These are phyloP conservation scores for Capillidium heterosporum DNA, from an alignment of 371 early-diverging fungal genomes.

Conservation along the genomic window DNA sequence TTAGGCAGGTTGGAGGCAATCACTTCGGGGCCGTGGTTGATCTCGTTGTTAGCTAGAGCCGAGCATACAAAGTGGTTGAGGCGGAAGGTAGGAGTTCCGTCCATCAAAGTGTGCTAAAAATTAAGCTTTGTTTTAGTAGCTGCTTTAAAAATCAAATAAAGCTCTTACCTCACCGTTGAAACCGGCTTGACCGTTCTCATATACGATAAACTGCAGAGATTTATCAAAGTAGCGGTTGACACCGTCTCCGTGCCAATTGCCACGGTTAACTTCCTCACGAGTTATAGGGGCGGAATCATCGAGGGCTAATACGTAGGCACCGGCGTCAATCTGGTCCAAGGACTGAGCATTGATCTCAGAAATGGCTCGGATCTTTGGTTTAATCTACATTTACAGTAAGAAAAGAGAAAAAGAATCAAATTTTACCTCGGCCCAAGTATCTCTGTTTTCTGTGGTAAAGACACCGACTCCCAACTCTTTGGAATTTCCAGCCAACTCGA, in stretches of 20 bases:
- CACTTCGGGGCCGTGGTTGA: conserved; percentile 33
- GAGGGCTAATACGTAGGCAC: conserved; percentile 71
- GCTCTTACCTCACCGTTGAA: conserved; percentile 61
- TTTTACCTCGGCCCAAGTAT: conserved; percentile 75
- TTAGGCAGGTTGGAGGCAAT: conserved; percentile 29
- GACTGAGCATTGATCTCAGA: conserved; percentile 41
- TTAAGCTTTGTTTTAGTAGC: neutral
- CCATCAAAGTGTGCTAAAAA: conserved; percentile 78
- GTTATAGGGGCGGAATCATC: conserved; percentile 73
- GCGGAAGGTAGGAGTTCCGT: conserved; percentile 78
- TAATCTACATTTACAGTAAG: conserved; percentile 14
- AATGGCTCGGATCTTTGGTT: conserved; percentile 38
- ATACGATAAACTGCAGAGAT: conserved; percentile 79
- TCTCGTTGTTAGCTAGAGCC: conserved; percentile 25
- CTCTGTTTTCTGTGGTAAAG: conserved; percentile 82
- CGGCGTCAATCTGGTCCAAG: conserved; percentile 61
- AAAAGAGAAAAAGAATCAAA: conserved; percentile 2
- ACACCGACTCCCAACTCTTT: conserved; percentile 45
- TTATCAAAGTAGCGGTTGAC: conserved; percentile 91
- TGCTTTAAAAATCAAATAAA: neutral
- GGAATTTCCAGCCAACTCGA: conserved; percentile 49
- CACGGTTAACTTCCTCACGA: conserved; percentile 56
- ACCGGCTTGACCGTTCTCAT: conserved; percentile 90
- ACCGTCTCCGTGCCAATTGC: conserved; percentile 87
- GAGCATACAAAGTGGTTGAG: conserved; percentile 31